Evolutionary conservation across 345 rosid species (phyloP).

Genomic region (Eutrema japonicum): DNA sequence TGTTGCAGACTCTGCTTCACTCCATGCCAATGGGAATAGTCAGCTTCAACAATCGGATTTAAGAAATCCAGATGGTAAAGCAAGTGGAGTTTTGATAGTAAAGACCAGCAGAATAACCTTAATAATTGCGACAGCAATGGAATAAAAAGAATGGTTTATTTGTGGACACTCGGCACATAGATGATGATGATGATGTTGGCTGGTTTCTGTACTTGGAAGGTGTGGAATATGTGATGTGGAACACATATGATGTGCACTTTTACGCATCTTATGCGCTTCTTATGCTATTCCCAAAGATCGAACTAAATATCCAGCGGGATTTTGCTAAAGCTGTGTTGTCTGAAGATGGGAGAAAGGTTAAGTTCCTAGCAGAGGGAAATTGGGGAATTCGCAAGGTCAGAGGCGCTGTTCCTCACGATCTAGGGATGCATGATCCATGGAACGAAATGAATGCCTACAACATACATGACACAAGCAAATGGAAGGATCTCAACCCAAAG

Average conservation of each 20-base stretch:
- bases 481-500: constrained; percentile 97
- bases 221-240: constrained; percentile 96
- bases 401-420: constrained; percentile 99
- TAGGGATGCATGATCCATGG: constrained; percentile 99
- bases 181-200: constrained; percentile 72
- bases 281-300: constrained; percentile 86
- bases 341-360: constrained; percentile 91
- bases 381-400: constrained; percentile 91
- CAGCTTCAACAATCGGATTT: constrained; percentile 41
- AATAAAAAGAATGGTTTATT: constrained; percentile 37
- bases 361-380: constrained; percentile 89
- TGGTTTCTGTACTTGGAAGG: constrained; percentile 97
- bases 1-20: constrained; percentile 64
- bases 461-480: constrained; percentile 91
- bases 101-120: constrained; percentile 41
- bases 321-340: constrained; percentile 95
- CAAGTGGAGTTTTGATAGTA: constrained; percentile 42
- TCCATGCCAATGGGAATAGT: constrained; percentile 39
- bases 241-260: constrained; percentile 97
- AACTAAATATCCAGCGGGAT: constrained; percentile 93
- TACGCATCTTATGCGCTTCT: constrained; percentile 97
- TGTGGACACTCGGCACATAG: constrained; percentile 39
- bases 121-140: constrained; percentile 36
- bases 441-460: constrained; percentile 98
- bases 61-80: constrained; percentile 45